phyloP scores from a whole-genome alignment of 1,139 yeast genomes.

The Starmera stellimalicola region DNA sequence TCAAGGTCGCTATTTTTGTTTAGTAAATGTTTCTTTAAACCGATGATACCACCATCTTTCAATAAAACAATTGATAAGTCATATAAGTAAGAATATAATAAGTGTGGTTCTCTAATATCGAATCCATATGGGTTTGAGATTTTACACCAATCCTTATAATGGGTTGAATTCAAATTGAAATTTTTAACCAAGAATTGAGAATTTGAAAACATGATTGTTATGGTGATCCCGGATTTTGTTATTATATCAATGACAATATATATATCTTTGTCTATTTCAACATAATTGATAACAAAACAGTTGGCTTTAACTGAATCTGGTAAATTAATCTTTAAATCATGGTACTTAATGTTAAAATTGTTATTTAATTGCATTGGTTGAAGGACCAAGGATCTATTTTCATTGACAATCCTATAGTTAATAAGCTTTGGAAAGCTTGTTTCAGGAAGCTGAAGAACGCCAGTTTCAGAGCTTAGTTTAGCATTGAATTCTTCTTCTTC shows the following conservation, averaged over 20 bases:
- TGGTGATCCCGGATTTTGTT: slow-evolving; percentile 25
- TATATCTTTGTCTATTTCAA: slow-evolving; percentile 6
- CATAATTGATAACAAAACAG: slow-evolving; percentile 13
- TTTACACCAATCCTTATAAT: slow-evolving; percentile 42
- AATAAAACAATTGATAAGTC: slow-evolving; percentile 44
- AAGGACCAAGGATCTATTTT: slow-evolving; percentile 10
- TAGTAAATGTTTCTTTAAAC: slow-evolving; percentile 31
- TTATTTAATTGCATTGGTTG: slow-evolving; percentile 17
- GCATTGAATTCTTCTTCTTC: slow-evolving; percentile 9
- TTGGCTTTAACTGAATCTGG: slow-evolving; percentile 18
- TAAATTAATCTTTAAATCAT: slow-evolving; percentile 16
- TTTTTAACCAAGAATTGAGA: slow-evolving; percentile 17
- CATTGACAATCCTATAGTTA: slow-evolving; percentile 12
- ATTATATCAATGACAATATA: slow-evolving; percentile 22
- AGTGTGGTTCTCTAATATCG: slow-evolving; percentile 56
- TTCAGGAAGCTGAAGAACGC: slow-evolving; percentile 5
- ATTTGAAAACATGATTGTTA: slow-evolving; percentile 22
- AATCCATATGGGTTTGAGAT: slow-evolving; percentile 68
- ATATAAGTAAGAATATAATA: slow-evolving; percentile 37
- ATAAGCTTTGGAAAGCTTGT: slow-evolving; percentile 7
- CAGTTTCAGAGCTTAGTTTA: slow-evolving; percentile 8
- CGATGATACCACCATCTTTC: slow-evolving; percentile 63
- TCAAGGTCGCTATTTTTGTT: slow-evolving; percentile 12
- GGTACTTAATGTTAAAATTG: slow-evolving; percentile 9
- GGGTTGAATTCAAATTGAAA: slow-evolving; percentile 8